Conservation (phyloP, 768 basidiomycete species). For the Boletus edulis region DNA sequence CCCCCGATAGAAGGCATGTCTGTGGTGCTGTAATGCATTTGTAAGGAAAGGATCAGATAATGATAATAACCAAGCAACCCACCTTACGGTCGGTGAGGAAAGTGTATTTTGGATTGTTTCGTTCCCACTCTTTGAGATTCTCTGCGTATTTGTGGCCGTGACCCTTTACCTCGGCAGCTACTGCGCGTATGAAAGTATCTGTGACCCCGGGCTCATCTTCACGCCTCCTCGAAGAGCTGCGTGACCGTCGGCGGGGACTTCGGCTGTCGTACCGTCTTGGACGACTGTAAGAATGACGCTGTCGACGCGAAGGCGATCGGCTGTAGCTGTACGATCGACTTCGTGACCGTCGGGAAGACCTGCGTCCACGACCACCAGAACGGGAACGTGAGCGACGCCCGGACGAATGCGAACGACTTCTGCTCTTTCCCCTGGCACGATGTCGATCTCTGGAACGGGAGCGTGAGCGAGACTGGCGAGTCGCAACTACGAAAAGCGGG, state of each 20-base stretch:
- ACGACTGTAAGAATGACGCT: constrained; percentile 48
- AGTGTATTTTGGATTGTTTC: constrained; percentile 74
- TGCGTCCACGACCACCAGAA: constrained; percentile 30
- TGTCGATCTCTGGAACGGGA: constrained; percentile 34
- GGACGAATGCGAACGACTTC: constrained; percentile 25
- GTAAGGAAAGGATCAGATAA: constrained; percentile 2
- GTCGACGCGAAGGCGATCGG: constrained; percentile 37
- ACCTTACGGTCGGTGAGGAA: constrained; percentile 68
- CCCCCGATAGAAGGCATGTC: constrained; percentile 69
- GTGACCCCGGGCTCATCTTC: constrained; percentile 62
- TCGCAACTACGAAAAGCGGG: constrained; percentile 13
- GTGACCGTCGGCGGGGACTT: constrained; percentile 47
- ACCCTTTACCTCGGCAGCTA: constrained; percentile 80
- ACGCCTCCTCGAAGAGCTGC: constrained; percentile 28
- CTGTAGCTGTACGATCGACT: constrained; percentile 31
- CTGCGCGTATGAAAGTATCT: constrained; percentile 82
- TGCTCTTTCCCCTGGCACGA: constrained; percentile 23
- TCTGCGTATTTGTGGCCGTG: constrained; percentile 79
- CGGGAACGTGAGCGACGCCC: constrained; percentile 30
- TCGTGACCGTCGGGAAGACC: constrained; percentile 20
- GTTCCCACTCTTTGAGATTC: constrained; percentile 71
- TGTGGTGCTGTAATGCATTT: constrained; percentile 51
- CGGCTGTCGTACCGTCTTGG: constrained; percentile 42
- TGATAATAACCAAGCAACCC: constrained; percentile 8
- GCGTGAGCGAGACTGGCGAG: constrained; percentile 32